Percentiles rank a stretch among this genome's conserved stretches.
phyloP scores from a whole-genome alignment of 352 stramenopile genomes.

The Elongisporangium anandrum region DNA sequence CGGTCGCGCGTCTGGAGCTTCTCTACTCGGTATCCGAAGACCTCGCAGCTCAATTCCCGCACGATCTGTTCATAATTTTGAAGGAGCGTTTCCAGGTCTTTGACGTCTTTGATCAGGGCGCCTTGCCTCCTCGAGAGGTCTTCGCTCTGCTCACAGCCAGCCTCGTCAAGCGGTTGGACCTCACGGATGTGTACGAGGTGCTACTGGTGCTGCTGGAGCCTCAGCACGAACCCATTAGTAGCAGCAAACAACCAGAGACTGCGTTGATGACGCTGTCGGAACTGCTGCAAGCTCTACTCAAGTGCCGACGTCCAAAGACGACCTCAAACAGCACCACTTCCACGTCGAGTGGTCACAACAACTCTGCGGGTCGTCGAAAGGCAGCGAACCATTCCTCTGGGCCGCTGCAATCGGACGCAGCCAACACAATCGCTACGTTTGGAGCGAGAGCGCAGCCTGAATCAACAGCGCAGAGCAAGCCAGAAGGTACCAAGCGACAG shows the following conservation, averaged over 20 bases:
- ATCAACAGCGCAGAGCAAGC: not conserved
- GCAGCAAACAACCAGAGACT: not conserved
- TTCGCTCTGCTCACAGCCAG: slow-evolving; percentile 29
- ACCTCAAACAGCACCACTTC: not conserved
- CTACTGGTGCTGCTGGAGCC: slow-evolving; percentile 17
- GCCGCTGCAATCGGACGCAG: not conserved
- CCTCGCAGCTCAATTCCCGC: slow-evolving; percentile 21
- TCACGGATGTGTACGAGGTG: slow-evolving; percentile 40
- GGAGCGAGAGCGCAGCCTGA: too few relatives aligned
- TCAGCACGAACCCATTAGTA: not conserved
- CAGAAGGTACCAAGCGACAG: too few relatives aligned
- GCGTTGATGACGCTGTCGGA: slow-evolving; percentile 17
- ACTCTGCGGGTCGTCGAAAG: slow-evolving; percentile 8
- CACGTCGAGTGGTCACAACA: not conserved
- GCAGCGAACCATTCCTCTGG: not conserved
- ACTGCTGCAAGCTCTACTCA: slow-evolving; percentile 22
- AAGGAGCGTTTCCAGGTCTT: slow-evolving; percentile 37
- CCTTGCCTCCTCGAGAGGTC: slow-evolving; percentile 29
- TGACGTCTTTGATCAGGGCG: slow-evolving; percentile 33
- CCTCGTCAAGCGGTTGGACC: slow-evolving; percentile 26
- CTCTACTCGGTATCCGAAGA: slow-evolving; percentile 26
- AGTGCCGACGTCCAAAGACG: slow-evolving; percentile 6
- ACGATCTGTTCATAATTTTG: slow-evolving; percentile 21
- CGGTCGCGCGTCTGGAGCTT: slow-evolving; percentile 12
- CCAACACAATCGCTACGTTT: not conserved